These are phyloP conservation scores for Artemisia tridentata DNA, from an alignment of 129 eudicot genomes.

Conservation along the genomic window DNA sequence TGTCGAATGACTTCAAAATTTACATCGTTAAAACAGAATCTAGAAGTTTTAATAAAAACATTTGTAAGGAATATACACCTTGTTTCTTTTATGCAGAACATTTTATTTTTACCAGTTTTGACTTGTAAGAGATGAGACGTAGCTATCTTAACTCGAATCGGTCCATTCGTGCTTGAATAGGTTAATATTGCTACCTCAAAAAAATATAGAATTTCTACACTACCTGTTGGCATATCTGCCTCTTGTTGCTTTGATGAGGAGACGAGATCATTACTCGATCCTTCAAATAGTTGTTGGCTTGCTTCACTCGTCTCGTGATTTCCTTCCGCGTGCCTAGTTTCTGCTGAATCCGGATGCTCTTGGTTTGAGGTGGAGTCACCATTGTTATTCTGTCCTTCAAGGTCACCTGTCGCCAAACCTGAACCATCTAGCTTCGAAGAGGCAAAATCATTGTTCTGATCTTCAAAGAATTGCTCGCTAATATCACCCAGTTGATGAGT, in stretches of 20 bases:
- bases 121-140: not conserved
- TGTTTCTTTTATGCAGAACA: not conserved
- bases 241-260: conserved; percentile 49
- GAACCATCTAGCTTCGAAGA: not conserved
- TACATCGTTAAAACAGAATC: no score
- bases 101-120: not conserved
- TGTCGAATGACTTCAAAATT: no score
- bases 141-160: not conserved
- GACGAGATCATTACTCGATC: conserved; percentile 22
- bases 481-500: conserved; percentile 32
- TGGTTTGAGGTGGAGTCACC: conserved; percentile 36
- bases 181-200: not conserved
- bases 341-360: conserved; percentile 33
- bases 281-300: conserved; percentile 29
- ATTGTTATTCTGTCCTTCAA: conserved; percentile 13
- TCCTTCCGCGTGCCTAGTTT: conserved; percentile 21
- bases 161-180: not conserved
- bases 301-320: conserved; percentile 20
- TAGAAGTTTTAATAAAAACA: not conserved
- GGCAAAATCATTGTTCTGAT: conserved; percentile 19
- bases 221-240: conserved; percentile 48
- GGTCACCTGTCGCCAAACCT: conserved; percentile 7
- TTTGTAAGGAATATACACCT: no score
- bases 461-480: conserved; percentile 27
- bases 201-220: conserved; percentile 11